Evolutionary conservation across 2,329 filamentous ascomycete genomes (phyloP).

Genomic region (Botrytis pseudocinerea): DNA sequence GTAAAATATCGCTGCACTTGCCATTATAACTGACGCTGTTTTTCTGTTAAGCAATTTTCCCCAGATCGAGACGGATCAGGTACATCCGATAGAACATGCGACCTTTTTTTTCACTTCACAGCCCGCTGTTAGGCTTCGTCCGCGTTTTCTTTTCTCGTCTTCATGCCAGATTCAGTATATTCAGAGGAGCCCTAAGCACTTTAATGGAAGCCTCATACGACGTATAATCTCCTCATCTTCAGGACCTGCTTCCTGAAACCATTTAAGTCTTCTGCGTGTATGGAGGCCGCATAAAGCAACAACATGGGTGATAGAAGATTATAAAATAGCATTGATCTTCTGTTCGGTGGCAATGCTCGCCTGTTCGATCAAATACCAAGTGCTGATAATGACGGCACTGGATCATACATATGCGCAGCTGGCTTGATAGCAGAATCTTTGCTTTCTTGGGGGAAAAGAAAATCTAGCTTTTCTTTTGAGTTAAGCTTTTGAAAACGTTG

Average conservation of each 20-base stretch:
- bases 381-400: background rate
- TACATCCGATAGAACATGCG: background rate
- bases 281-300: too few species aligned
- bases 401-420: background rate
- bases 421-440: background rate
- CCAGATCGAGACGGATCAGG: background rate
- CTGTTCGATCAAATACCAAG: background rate
- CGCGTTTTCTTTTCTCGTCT: too few species aligned
- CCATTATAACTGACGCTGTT: background rate
- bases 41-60: background rate
- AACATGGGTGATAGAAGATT: background rate
- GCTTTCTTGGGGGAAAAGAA: background rate
- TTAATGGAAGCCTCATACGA: background rate
- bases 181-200: background rate
- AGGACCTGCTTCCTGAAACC: background rate
- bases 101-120: too few species aligned
- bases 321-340: background rate
- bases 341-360: background rate
- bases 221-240: background rate
- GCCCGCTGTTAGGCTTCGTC: accelerated
- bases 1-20: too few species aligned
- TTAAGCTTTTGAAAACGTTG: background rate
- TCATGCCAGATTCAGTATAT: background rate
- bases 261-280: background rate
- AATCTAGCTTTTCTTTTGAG: background rate